These are phyloP conservation scores for barrel medic (Medicago truncatula) DNA, from an alignment of 306 rosid genomes.

Conservation along the genomic window MtrunA17r5.0-ANR NC_053043.1:48076501-48077000, in stretches of 20 bases:
- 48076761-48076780: conserved; percentile 14
- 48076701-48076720: conserved; percentile 34
- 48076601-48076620: conserved; percentile 52
- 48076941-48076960: too few species aligned
- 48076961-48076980: too few species aligned
- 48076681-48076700: conserved; percentile 27
- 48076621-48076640: conserved; percentile 47
- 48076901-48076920: too few species aligned
- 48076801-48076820: too few species aligned
- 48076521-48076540: conserved; percentile 30
- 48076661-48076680: conserved; percentile 20
- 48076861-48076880: too few species aligned
- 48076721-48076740: conserved; percentile 48
- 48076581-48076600: conserved; percentile 39
- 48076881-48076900: too few species aligned
- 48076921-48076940: too few species aligned
- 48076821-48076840: too few species aligned
- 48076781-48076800: too few species aligned
- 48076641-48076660: conserved; percentile 35
- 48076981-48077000: too few species aligned
- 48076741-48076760: conserved; percentile 31
- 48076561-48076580: conserved; percentile 44
- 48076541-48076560: conserved; percentile 17
- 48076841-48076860: too few species aligned
- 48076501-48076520: conserved; percentile 37